These are phyloP conservation scores for Apiotrichum akiyoshidainum DNA, from an alignment of 1,284 basidiomycete species.

Conservation along the genomic window DNA sequence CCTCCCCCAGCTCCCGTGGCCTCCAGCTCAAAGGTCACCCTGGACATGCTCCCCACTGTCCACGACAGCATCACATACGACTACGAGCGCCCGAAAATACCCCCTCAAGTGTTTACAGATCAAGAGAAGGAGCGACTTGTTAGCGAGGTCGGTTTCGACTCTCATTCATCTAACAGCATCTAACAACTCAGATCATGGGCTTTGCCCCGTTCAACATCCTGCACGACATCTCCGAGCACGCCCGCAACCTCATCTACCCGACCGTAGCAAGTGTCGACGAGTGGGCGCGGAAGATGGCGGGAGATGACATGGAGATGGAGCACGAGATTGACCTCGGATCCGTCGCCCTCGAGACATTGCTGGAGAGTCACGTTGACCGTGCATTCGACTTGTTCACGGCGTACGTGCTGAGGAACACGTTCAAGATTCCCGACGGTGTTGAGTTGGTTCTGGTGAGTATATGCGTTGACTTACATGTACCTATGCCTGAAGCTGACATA, in stretches of 20 bases:
- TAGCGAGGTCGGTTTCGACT: slow-evolving; percentile 32
- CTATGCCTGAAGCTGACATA: slow-evolving; percentile 8
- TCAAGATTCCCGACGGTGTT: slow-evolving; percentile 43
- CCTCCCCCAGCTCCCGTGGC: slow-evolving; percentile 4
- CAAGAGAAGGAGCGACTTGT: slow-evolving; percentile 35
- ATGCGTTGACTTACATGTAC: no score
- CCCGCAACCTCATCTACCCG: slow-evolving; percentile 34
- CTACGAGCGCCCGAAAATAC: slow-evolving; percentile 19
- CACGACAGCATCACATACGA: slow-evolving; percentile 38
- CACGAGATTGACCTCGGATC: slow-evolving; percentile 38
- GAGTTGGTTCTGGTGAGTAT: slow-evolving; percentile 45
- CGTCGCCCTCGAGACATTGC: slow-evolving; percentile 49
- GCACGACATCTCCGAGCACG: slow-evolving; percentile 41
- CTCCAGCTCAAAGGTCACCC: slow-evolving; percentile 29
- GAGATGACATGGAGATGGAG: slow-evolving; percentile 21
- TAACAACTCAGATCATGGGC: slow-evolving; percentile 32
- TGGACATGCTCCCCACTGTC: slow-evolving; percentile 31
- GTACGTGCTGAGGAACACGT: slow-evolving; percentile 48
- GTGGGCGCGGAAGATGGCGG: slow-evolving; percentile 26
- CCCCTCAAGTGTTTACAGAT: slow-evolving; percentile 22
- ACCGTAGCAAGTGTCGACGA: slow-evolving; percentile 34
- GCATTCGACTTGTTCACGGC: slow-evolving; percentile 49
- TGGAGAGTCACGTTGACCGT: slow-evolving; percentile 48
- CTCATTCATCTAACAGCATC: background rate
- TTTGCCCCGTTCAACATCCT: slow-evolving; percentile 39